Conservation (phyloP, 306 rosid genomes). For the Begonia fuchsioides region DNA sequence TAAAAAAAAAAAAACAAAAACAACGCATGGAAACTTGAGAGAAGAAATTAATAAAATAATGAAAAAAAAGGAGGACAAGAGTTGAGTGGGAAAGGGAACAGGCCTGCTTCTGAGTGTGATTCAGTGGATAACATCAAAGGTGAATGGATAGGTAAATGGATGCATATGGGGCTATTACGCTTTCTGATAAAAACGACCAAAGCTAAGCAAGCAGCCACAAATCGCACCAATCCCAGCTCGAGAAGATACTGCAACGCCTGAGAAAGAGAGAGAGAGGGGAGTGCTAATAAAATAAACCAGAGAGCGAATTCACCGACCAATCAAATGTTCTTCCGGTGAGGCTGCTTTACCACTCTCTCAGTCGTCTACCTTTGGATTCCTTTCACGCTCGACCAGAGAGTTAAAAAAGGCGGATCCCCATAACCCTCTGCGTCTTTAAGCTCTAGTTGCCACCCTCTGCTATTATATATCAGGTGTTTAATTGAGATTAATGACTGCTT, state of each 20-base stretch:
- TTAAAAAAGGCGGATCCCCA: too few relatives aligned
- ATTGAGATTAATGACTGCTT: too few relatives aligned
- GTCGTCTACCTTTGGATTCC: slow-evolving; percentile 19
- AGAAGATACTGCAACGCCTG: slow-evolving; percentile 13
- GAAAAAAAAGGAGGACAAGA: neutral
- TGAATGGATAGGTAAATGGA: slow-evolving; percentile 21
- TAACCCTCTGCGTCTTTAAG: too few relatives aligned
- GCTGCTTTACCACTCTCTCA: slow-evolving; percentile 7
- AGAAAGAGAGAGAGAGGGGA: slow-evolving; percentile 1
- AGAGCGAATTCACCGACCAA: slow-evolving; percentile 18
- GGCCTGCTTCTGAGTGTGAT: slow-evolving; percentile 13
- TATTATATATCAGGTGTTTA: too few relatives aligned
- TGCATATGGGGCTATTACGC: slow-evolving; percentile 4
- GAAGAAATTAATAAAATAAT: slow-evolving; percentile 1
- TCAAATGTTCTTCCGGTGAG: slow-evolving; percentile 4
- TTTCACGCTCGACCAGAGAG: slow-evolving; percentile 19
- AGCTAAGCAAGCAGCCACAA: slow-evolving; percentile 22
- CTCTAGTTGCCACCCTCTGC: too few relatives aligned
- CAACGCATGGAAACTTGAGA: neutral
- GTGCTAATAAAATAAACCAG: slow-evolving; percentile 14
- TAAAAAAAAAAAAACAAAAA: too few relatives aligned
- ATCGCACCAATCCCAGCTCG: slow-evolving; percentile 30
- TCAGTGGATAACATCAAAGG: slow-evolving; percentile 32
- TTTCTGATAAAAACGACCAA: slow-evolving; percentile 14
- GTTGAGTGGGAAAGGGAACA: slow-evolving; percentile 13